Evolutionary conservation across 2,329 filamentous ascomycete genomes (phyloP), one percentile per base, ranked within the genome.

Genomic region (Clonostachys chloroleuca): DNA sequence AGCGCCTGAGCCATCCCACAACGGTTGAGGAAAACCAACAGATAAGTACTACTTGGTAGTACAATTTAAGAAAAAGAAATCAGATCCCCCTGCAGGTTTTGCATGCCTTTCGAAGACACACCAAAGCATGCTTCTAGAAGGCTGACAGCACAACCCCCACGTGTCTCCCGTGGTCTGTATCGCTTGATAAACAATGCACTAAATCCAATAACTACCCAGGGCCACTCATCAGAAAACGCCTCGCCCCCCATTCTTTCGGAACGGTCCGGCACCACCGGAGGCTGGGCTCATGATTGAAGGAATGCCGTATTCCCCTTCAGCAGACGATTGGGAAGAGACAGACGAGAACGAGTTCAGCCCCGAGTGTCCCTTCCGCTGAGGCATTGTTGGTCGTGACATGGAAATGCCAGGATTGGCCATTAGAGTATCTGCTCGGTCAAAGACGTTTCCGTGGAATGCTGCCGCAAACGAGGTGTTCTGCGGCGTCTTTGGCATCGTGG

Each of bases 401-500:
- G 73, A 75, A 34, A 80, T 67, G 14, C 78, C 78, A n/a, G 76
- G 76, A 58, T 76, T 77, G 5, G 74, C 74, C 51, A 82, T 77
- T 42, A 83, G 65, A 7, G 78, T 70, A 46, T 82, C 79, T 1
- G 80, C 80, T 16, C 80, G 68, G 55, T 83, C 77, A 59, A 82
- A 83, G n/a, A 83, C 76, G 52, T 80, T 73, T 12, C 79, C 77
- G 3, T 72, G 68, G 50, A 83, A 81, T 2, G 75, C 72, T 14
- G 68, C 67, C 8, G 73, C 72, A 56, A 83, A 82, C 1, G 77
- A 78, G 3, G 69, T 18, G 36, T 39, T 39, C 36, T 18, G 36
- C 10, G 83, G 82, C 1, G 83, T 89, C 4, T 80, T 88, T 5
- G 89, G 87, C 12, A 96, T 85, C 0, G 90, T 96, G 1, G 92